Evolutionary conservation across 257 asterid genomes (phyloP).

Genomic region (Fraxinus anomala): DNA sequence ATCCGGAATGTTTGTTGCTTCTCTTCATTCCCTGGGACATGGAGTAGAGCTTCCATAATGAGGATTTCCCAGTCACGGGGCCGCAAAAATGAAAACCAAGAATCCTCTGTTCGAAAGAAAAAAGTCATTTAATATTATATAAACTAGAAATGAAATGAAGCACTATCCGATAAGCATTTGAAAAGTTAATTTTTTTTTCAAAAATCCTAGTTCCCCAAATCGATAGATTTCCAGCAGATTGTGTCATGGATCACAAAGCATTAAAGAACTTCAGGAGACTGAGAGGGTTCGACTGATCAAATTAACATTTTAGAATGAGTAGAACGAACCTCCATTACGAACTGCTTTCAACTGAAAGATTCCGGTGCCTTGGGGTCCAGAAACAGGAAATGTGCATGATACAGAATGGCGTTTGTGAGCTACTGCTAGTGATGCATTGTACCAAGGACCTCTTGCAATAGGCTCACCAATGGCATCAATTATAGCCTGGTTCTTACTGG

Average conservation of each 20-base stretch:
- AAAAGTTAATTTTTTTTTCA: no score
- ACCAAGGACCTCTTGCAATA: conserved; percentile 94
- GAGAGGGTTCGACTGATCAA: neutral
- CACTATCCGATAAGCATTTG: no score
- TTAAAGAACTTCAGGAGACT: neutral
- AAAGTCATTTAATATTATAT: neutral
- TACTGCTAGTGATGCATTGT: conserved; percentile 91
- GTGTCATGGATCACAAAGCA: neutral
- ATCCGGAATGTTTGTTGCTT: conserved; percentile 73
- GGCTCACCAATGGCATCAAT: conserved; percentile 90
- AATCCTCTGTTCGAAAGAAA: conserved; percentile 49
- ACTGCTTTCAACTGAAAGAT: conserved; percentile 91
- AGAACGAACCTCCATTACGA: conserved; percentile 67
- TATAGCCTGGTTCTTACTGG: conserved; percentile 62
- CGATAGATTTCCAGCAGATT: no score
- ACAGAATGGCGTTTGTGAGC: conserved; percentile 87
- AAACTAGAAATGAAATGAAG: neutral
- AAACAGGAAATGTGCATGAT: conserved; percentile 91
- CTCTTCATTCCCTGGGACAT: conserved; percentile 69
- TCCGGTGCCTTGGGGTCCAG: conserved; percentile 94
- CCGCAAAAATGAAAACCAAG: conserved; percentile 58
- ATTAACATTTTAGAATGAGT: neutral
- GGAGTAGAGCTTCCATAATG: conserved; percentile 87
- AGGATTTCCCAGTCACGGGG: conserved; percentile 88
- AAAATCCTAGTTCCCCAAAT: no score